Evolutionary conservation across 2,329 filamentous ascomycete genomes (phyloP).

Genomic region (Colletotrichum graminicola): DNA sequence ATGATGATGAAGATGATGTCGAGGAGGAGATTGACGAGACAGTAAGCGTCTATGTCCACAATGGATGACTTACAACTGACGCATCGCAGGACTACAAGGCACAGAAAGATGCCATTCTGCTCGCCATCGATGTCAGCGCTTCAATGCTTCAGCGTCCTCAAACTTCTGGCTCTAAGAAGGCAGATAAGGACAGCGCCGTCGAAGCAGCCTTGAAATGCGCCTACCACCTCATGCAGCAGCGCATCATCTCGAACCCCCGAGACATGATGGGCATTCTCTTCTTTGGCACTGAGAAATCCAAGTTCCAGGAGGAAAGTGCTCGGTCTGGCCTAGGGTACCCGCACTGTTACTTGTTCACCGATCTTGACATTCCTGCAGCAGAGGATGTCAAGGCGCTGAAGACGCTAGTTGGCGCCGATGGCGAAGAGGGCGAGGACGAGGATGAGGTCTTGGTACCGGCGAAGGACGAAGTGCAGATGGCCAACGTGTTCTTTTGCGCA

Average conservation of each 20-base stretch:
- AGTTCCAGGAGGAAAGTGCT: constrained; percentile 77
- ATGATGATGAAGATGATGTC: constrained; percentile 72
- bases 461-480: constrained; percentile 79
- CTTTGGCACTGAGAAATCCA: constrained; percentile 89
- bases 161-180: constrained; percentile 76
- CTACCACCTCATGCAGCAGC: constrained; percentile 95
- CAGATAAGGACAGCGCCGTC: constrained; percentile 81
- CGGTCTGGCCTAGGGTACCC: constrained; percentile 77
- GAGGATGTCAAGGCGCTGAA: constrained; percentile 87
- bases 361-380: constrained; percentile 88
- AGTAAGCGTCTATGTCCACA: constrained; percentile 53
- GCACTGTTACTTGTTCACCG: constrained; percentile 90
- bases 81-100: constrained; percentile 81
- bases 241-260: constrained; percentile 95
- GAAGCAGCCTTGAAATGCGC: constrained; percentile 92
- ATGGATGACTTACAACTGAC: constrained; percentile 33
- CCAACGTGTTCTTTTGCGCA: constrained; percentile 91
- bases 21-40: constrained; percentile 71
- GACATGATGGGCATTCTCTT: constrained; percentile 97
- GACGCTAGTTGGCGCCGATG: constrained; percentile 81
- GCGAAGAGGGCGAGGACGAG: constrained; percentile 81
- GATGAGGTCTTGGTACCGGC: constrained; percentile 78
- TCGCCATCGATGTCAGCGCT: constrained; percentile 91
- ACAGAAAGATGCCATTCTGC: constrained; percentile 97
- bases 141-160: constrained; percentile 84